A percentile compares a stretch with the other conserved stretches of the same genome.
Evolutionary conservation across 192 early-diverging fungal genomes (phyloP).

Genomic region (Chytriomyces confervae): DNA sequence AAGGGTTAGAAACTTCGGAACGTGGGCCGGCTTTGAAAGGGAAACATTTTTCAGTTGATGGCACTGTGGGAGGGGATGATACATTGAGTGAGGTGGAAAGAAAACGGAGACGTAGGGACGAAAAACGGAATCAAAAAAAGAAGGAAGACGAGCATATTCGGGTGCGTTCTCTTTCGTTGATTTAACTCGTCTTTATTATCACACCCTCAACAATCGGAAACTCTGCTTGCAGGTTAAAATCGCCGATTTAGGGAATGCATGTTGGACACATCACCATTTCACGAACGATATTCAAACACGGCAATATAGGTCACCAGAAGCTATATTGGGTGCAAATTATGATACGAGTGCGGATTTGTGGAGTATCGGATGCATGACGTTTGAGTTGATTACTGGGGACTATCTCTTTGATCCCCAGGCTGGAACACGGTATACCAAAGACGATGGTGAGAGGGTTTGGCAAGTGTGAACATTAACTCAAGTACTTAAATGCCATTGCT

Average conservation of each 20-base stretch:
- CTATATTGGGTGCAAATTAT: slow-evolving; percentile 88
- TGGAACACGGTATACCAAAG: slow-evolving; percentile 81
- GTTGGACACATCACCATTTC: slow-evolving; percentile 95
- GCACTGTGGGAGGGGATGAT: slow-evolving; percentile 15
- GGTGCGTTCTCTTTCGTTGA: slow-evolving; percentile 10
- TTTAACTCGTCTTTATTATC: neutral
- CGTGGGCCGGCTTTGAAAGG: slow-evolving; percentile 29
- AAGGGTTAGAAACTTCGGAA: slow-evolving; percentile 19
- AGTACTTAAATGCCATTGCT: neutral
- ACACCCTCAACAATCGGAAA: too few species aligned
- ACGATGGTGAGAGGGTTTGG: slow-evolving; percentile 71
- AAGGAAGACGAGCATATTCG: slow-evolving; percentile 49
- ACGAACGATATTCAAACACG: slow-evolving; percentile 97
- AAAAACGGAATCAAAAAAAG: slow-evolving; percentile 33
- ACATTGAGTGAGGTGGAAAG: slow-evolving; percentile 29
- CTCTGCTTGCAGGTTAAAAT: slow-evolving; percentile 76
- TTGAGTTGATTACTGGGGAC: slow-evolving; percentile 92
- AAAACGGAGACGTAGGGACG: slow-evolving; percentile 46
- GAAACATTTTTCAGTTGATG: slow-evolving; percentile 3
- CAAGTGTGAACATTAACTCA: neutral
- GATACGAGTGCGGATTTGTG: slow-evolving; percentile 88
- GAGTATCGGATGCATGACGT: slow-evolving; percentile 91
- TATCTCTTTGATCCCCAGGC: slow-evolving; percentile 95
- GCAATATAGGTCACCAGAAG: slow-evolving; percentile 95
- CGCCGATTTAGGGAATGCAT: slow-evolving; percentile 95